Evolutionary conservation across 371 early-diverging fungal genomes (phyloP), one percentile per base, ranked within the genome.

Genomic region (Apophysomyces trapeziformis): DNA sequence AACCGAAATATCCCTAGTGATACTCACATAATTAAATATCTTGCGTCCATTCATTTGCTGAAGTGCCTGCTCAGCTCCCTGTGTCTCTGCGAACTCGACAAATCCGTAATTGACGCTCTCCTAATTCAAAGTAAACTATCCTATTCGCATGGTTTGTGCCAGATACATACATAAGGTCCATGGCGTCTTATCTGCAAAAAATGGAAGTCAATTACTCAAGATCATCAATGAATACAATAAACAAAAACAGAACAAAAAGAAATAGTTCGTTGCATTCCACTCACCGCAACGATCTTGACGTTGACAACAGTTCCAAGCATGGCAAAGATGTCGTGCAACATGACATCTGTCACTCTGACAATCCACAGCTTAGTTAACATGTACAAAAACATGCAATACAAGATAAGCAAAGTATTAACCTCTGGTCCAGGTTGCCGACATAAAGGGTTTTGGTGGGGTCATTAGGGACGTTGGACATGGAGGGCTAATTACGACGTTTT

Each of bases 391-490:
- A 36, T 13, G 5, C n/a, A 38, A 12, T 18, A 11, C 2, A 21
- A 12, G 8, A 39, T 59, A 38, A 58, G 32, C 58, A 26, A 56
- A 32, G 18, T 36, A 45, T 43, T 61, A 64, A 82, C 83, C 89
- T 88, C 63, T 88, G 91, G 79, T 95, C 95, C 66, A 96, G 84
- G 76, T 94, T 95, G 41, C 95, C 95, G 37, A 95, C 93, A 68
- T 95, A 96, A 37, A 94, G 75, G 16, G 79, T 77, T 54, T 35
- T 36, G 32, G 35, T 16, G 35, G 63, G 38, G 14, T 57, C 57
- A 37, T 39, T 39, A 58, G 38, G 35, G 35, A 43, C 7, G 38
- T 9, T 32, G 43, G 64, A 64, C 64, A 64, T 64, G 57, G n/a
- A 18, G 57, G 39, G 54, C 16, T 66, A 46, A 45, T 45, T 65